A percentile compares a stretch with the other conserved stretches of the same genome.
Evolutionary conservation across 2,329 filamentous ascomycete genomes (phyloP).

Genomic region (Aureobasidium sp.): DNA sequence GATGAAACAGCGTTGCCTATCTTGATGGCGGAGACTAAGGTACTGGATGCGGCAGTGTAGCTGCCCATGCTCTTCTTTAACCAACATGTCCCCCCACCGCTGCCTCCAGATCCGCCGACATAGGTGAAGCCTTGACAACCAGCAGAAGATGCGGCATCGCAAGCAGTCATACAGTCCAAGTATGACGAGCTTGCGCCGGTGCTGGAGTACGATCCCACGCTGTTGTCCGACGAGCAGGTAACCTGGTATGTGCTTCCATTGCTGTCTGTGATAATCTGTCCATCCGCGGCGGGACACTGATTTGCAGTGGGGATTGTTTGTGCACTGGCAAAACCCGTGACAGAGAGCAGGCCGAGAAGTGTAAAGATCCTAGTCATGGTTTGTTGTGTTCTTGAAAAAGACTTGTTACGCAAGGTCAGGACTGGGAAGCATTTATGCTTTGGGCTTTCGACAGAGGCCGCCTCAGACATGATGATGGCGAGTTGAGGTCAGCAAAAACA

Average conservation of each 20-base stretch:
- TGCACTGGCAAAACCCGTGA: neutral
- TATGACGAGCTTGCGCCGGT: constrained; percentile 13
- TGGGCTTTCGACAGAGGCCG: neutral
- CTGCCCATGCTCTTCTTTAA: constrained; percentile 17
- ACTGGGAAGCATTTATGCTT: neutral
- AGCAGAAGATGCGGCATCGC: constrained; percentile 10
- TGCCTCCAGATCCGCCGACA: constrained; percentile 18
- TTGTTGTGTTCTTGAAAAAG: neutral
- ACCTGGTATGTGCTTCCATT: constrained; percentile 12
- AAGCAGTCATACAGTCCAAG: constrained; percentile 16
- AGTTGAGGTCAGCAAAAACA: neutral
- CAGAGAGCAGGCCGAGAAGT: neutral
- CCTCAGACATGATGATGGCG: neutral
- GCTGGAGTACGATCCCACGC: constrained; percentile 12
- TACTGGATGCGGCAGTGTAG: constrained; percentile 9
- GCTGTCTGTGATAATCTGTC: constrained; percentile 17
- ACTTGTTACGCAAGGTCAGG: neutral
- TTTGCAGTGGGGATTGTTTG: constrained; percentile 4
- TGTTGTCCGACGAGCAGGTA: constrained; percentile 13
- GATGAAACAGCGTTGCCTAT: neutral
- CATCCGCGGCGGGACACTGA: constrained; percentile 19
- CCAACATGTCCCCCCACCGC: constrained; percentile 18
- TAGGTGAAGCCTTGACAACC: constrained; percentile 16
- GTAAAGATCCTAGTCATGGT: neutral
- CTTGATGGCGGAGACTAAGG: constrained; percentile 12